Base-by-base conservation (phyloP, 2,329 filamentous ascomycete species). In the Phialophora expanda region DNA sequence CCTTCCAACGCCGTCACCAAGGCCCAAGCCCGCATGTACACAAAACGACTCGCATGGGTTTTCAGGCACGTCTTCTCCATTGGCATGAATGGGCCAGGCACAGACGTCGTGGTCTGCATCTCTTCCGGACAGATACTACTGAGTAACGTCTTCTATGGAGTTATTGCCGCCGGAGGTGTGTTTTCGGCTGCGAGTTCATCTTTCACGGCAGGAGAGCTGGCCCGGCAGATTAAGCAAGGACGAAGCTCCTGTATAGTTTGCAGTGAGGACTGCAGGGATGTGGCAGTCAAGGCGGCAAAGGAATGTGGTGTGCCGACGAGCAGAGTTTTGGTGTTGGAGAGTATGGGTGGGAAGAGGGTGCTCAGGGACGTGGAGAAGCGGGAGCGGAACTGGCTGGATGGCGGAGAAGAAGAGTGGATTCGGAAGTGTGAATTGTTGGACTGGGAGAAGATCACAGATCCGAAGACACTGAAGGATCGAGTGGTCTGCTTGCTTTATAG, bases 101-200 rank as follows among this genome's bases (percentile, higher is more conserved):
- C 79, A 59, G 84, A 87, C 69, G 82, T 87, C 2, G 83, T 87
- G 11, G 82, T 87, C 6, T 80, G 82, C 28, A 82, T 88, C 22
- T 85, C 84, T 0, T 82, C 82, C 0, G 87, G 87, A 2, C 84
- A 88, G 70, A 82, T 82, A 54, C 78, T 86, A 2, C 77, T 88
- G 0, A 81, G 85, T 0, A 77, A 81, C 14, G 66, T 86, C 1
- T 85, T 86, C 71, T 88, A 82, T 69, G 84, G 82, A 9, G 82
- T 87, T 54, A 78, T 89, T 55, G 86, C 83, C 2, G 85, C 86
- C 1, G 86, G 83, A 0, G 87, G 86, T 17, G 81, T 89, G 26
- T 88, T 85, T 70, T 85, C 84, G 12, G 71, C 70, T 2, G 71
- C 71, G 8, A 69, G 66, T 48, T 69, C 66, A 6, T 48, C 62